Base-by-base conservation (phyloP, 805 yeast genomes). In the Torulaspora maleeae region DNA sequence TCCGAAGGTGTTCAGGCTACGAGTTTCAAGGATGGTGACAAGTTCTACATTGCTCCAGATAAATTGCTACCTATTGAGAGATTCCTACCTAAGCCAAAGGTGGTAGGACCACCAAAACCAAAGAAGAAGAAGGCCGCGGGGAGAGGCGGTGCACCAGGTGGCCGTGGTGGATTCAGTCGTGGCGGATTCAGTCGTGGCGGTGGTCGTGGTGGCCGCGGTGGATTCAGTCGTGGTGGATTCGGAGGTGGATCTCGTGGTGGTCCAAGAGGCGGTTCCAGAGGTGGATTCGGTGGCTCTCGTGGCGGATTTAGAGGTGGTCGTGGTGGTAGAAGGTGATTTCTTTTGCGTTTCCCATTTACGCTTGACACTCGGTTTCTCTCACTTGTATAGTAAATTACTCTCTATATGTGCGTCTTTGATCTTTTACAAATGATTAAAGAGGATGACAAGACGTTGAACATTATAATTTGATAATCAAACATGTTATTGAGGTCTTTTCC, bases 71-170 rank as follows among this genome's bases (percentile, higher is more conserved):
- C 99, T 37, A 72, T 93, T 54, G 99, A 93, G 61, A 82, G 99
- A 74, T 93, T 93, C 74, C 75, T 93, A 69, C 99, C 99, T 54
- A 88, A 91, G 73, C 95, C 99, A 41, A 87, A 87, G 74, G 83
- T 78, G 45, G 79, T 79, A 38, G 91, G 90, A 33, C 93, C 95
- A 53, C 84, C 83, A 64, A 83, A 85, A 56, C 79, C 84, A 67
- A 83, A 75, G 71, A 82, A 79, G 74, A 75, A 82, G 69, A 73
- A 79, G 59, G 72, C 76, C 35, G 74, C 78, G 48, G 79, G 80
- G 49, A 78, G 80, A 36, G 76, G 78, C 30, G 73, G 76, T 45
- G 70, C 74, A 27, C 70, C 69, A 46, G 71, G 73, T 44, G 73
- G 77, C 34, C 71, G 76, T 41, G 72, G 79, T 36, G 75, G 77